Base-by-base conservation (phyloP, 352 stramenopile species). In the Phytophthora pseudosyringae region DNA sequence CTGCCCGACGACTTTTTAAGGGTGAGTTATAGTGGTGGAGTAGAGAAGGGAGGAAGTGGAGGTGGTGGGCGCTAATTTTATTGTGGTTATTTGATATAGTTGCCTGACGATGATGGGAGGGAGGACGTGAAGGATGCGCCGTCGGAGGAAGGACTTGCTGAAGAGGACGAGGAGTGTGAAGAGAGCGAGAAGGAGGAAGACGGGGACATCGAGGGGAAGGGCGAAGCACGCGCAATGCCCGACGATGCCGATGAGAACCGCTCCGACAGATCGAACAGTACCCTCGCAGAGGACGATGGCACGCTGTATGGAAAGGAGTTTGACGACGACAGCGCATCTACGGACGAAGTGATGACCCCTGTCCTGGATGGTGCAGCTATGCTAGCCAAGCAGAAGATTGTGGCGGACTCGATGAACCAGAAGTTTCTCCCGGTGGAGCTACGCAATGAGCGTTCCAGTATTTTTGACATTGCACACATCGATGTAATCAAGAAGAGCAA, bases 221-320 rank as follows among this genome's bases (percentile, higher is more conserved):
- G 36, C 8, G 69, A 68, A 28, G 31, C 10, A 15, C 26, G 43
- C 6, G 56, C 67, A 5, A 57, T 31, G 5, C n/a, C 40, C 0
- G 59, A 77, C n/a, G 26, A 35, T 50, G 54, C 36, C 3, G 70
- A 73, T n/a, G 76, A 85, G 3, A 72, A 77, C 15, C 75, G 74
- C 9, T 85, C 81, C 1, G 75, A 91, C 15, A 78, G 82, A 46
- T 95, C 87, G 15, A 78, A 68, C n/a, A 90, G 75, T 43, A 76
- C 69, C 1, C 67, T 93, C 13, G 81, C 83, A 0, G 83, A 94
- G 39, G 87, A 95, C 44, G 87, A 95, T 54, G 87, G 87, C 3
- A 95, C 87, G 25, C 51, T 93, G 54, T 95, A 92, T 39, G 87
- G 87, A 3, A 91, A 91, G 49, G 85, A 92, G 70, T 94, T 94